These are phyloP conservation scores for Chlorella sorokiniana DNA, from an alignment of 139 green algal genomes.

Conservation along the genomic window DNA sequence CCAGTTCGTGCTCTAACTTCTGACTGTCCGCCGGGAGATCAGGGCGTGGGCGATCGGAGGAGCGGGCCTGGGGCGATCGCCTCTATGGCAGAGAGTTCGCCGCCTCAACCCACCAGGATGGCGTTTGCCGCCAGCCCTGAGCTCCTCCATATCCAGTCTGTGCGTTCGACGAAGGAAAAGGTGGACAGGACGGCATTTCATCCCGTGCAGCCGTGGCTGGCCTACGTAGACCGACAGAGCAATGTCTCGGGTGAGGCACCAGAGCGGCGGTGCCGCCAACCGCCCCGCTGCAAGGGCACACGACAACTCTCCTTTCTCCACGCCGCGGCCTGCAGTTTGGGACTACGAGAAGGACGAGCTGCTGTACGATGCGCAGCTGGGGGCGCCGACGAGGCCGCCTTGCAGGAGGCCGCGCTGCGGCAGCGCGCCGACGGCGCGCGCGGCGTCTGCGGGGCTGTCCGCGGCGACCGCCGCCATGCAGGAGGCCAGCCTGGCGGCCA, in stretches of 20 bases:
- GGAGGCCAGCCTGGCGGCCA: conserved; percentile 32
- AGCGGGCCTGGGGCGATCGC: no score
- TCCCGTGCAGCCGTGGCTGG: conserved; percentile 64
- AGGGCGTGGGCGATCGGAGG: neutral
- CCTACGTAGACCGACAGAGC: conserved; percentile 45
- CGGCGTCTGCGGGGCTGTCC: conserved; percentile 5
- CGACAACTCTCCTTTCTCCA: no score
- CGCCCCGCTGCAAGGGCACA: no score
- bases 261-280: no score
- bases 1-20: no score
- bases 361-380: conserved; percentile 53
- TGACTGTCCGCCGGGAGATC: no score
- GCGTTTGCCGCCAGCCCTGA: neutral
- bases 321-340: no score
- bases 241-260: no score
- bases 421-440: conserved; percentile 45
- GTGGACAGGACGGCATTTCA: conserved; percentile 54
- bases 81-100: neutral
- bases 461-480: conserved; percentile 16
- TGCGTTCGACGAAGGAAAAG: conserved; percentile 22
- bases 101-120: neutral
- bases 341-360: conserved; percentile 64
- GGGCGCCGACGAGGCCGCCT: conserved; percentile 48
- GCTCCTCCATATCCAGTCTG: conserved; percentile 10
- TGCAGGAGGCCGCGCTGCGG: conserved; percentile 63